Conservation (phyloP, 164 flowering plant species). For the Nelumbo lutea region DNA sequence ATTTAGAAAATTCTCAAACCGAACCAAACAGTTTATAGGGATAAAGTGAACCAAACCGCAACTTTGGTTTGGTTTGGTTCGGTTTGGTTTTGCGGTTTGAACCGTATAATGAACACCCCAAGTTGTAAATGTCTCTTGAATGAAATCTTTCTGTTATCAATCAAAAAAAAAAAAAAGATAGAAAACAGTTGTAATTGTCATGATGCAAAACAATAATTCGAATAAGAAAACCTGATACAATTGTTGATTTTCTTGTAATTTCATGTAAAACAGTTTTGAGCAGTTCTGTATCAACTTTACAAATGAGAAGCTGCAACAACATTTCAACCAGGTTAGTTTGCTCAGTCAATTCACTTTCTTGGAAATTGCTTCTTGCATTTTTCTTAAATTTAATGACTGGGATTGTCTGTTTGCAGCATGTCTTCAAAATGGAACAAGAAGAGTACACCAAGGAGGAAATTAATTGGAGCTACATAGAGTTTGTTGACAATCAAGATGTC, state of each 20-base stretch:
- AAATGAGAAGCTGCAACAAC: constrained; percentile 97
- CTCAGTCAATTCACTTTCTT: background rate
- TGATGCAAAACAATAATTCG: no score
- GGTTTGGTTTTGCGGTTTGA: no score
- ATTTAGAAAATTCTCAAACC: no score
- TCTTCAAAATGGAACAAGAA: constrained; percentile 99
- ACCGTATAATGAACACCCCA: no score
- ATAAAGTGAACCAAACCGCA: no score
- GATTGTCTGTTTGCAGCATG: constrained; percentile 61
- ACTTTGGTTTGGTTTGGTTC: no score
- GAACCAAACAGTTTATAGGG: no score
- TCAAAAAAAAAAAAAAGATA: no score
- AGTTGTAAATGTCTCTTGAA: no score
- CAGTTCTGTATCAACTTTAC: constrained; percentile 97
- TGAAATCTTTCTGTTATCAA: no score
- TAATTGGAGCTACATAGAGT: constrained; percentile 97
- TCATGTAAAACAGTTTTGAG: constrained; percentile 65
- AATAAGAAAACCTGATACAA: background rate
- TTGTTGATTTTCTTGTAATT: constrained; percentile 9
- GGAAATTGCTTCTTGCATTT: background rate
- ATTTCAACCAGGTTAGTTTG: constrained; percentile 83
- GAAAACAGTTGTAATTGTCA: no score
- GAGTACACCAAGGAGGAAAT: constrained; percentile 93
- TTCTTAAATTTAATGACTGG: background rate
- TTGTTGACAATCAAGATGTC: constrained; percentile 96